Percentiles rank a stretch among this genome's conserved stretches.
Conservation (phyloP, 1,284 basidiomycete genomes). For the Fomitopsis schrenkii region DNA sequence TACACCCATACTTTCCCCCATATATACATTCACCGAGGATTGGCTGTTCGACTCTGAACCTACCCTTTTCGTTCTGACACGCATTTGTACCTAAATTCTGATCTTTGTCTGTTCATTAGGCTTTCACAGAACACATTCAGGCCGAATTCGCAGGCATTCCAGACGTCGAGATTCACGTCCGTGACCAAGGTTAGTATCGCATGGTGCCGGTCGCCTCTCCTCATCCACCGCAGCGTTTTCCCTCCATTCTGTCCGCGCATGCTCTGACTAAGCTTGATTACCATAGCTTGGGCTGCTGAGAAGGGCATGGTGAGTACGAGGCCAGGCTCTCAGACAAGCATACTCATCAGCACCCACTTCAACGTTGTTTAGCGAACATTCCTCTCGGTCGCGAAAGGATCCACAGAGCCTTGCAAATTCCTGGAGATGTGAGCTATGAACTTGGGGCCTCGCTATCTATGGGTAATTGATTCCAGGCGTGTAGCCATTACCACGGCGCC, state of each 20-base stretch:
- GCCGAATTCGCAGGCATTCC: slow-evolving; percentile 64
- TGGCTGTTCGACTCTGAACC: neutral
- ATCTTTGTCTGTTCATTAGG: slow-evolving; percentile 27
- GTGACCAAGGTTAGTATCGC: slow-evolving; percentile 58
- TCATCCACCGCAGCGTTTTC: neutral
- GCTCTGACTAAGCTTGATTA: neutral
- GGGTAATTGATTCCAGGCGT: neutral
- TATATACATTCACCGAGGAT: neutral
- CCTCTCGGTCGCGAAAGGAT: slow-evolving; percentile 84
- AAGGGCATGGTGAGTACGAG: slow-evolving; percentile 67
- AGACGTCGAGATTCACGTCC: slow-evolving; percentile 70
- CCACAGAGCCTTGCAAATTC: slow-evolving; percentile 81
- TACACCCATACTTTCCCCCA: slow-evolving; percentile 21
- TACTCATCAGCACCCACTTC: neutral
- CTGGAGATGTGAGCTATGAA: slow-evolving; percentile 69
- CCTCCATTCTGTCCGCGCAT: neutral
- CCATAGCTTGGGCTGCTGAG: slow-evolving; percentile 69
- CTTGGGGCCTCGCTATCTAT: neutral
- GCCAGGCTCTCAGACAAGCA: neutral
- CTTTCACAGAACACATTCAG: slow-evolving; percentile 70
- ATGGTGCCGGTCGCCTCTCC: neutral
- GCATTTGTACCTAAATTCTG: neutral
- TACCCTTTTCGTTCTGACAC: neutral
- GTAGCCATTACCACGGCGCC: slow-evolving; percentile 79
- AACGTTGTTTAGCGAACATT: slow-evolving; percentile 58